These are phyloP conservation scores for Begonia fuchsioides DNA, from an alignment of 306 rosid genomes.

Conservation along the genomic window DNA sequence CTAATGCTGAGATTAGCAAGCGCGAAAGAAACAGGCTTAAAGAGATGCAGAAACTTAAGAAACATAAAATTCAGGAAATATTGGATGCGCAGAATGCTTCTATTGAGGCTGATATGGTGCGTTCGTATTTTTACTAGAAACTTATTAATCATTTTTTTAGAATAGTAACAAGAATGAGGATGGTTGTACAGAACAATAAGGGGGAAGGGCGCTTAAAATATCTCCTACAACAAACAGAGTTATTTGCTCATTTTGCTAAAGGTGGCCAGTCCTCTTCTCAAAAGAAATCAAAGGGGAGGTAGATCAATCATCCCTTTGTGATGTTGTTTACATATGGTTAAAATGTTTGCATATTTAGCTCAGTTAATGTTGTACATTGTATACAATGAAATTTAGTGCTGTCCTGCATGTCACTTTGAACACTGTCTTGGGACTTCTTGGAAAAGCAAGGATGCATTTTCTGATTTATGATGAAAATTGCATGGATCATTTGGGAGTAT, in stretches of 20 bases:
- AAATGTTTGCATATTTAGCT: too few relatives aligned
- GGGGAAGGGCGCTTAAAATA: slow-evolving; percentile 90
- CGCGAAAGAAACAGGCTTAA: slow-evolving; percentile 78
- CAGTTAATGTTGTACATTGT: too few relatives aligned
- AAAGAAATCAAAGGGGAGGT: slow-evolving; percentile 80
- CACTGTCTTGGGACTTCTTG: too few relatives aligned
- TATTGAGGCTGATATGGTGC: slow-evolving; percentile 87
- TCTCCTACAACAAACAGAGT: slow-evolving; percentile 92
- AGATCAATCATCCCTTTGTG: not conserved
- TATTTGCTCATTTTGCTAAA: slow-evolving; percentile 96
- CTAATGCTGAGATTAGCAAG: slow-evolving; percentile 47
- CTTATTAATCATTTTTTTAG: not conserved
- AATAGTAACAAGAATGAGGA: slow-evolving; percentile 1
- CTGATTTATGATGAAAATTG: too few relatives aligned
- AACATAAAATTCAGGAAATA: slow-evolving; percentile 82
- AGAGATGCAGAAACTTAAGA: slow-evolving; percentile 65
- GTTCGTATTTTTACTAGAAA: slow-evolving; percentile 7
- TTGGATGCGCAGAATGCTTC: slow-evolving; percentile 72
- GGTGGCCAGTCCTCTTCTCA: slow-evolving; percentile 61
- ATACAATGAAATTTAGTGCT: too few relatives aligned
- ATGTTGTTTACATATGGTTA: too few relatives aligned
- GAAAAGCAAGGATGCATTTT: too few relatives aligned
- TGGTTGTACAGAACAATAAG: slow-evolving; percentile 42
- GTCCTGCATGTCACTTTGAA: too few relatives aligned
- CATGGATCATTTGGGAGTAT: too few relatives aligned